A percentile compares a stretch with the other conserved stretches of the same genome.
Conservation (phyloP, 2,329 filamentous ascomycete species). For the Paradendryphiella salina region DNA sequence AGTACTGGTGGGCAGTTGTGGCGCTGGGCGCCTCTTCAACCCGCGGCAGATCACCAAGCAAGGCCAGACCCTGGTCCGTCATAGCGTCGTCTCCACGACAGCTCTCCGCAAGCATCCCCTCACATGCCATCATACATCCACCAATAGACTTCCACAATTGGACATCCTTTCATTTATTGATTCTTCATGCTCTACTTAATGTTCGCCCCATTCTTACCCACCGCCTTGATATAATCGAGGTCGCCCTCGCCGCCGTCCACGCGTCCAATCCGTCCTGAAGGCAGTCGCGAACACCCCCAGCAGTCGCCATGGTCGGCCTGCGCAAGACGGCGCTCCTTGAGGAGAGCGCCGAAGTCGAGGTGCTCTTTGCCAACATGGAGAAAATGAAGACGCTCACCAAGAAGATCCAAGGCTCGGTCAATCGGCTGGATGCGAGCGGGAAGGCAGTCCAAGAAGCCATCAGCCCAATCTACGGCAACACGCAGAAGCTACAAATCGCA, state of each 20-base stretch:
- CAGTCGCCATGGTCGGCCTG: slow-evolving; percentile 55
- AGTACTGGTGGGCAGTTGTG: background rate
- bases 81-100: slow-evolving; percentile 28
- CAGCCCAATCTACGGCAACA: slow-evolving; percentile 89
- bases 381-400: slow-evolving; percentile 93
- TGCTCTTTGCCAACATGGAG: slow-evolving; percentile 71
- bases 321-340: slow-evolving; percentile 63
- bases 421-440: slow-evolving; percentile 81
- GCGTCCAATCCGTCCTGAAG: slow-evolving; percentile 6
- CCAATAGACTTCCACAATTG: background rate
- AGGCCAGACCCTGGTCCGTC: slow-evolving; percentile 28
- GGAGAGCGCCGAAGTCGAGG: slow-evolving; percentile 69
- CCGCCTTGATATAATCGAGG: slow-evolving; percentile 7
- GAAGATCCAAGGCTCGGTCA: slow-evolving; percentile 88
- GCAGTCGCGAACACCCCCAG: slow-evolving; percentile 23
- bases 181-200: slow-evolving; percentile 4
- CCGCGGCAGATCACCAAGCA: slow-evolving; percentile 9
- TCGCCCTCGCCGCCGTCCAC: slow-evolving; percentile 4
- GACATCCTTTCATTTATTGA: background rate
- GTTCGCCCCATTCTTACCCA: slow-evolving; percentile 7
- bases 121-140: slow-evolving; percentile 6
- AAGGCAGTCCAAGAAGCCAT: slow-evolving; percentile 91
- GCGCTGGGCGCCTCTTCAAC: background rate
- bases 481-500: slow-evolving; percentile 82
- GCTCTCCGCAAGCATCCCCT: slow-evolving; percentile 36